A percentile compares a stretch with the other conserved stretches of the same genome.
phyloP scores from a whole-genome alignment of 2,329 filamentous ascomycete genomes.

The Phialocephala subalpina region DNA sequence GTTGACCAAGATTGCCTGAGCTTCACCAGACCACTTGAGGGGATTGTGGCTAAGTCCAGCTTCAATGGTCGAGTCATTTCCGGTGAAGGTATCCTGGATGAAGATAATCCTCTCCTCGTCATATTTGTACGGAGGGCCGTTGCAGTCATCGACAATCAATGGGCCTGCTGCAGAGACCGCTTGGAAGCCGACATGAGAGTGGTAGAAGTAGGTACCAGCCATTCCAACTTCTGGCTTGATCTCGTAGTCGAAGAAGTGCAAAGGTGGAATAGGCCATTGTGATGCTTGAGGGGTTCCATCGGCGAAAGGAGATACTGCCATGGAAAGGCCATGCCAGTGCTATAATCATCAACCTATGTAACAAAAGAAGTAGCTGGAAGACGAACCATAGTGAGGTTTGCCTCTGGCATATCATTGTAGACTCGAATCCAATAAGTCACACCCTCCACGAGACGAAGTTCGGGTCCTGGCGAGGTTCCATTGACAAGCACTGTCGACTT shows the following conservation, averaged over 20 bases:
- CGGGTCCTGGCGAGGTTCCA: slow-evolving; percentile 56
- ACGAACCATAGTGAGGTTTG: slow-evolving; percentile 59
- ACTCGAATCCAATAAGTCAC: slow-evolving; percentile 59
- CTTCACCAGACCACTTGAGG: slow-evolving; percentile 67
- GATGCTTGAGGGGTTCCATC: slow-evolving; percentile 58
- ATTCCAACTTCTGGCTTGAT: slow-evolving; percentile 52
- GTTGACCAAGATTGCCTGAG: slow-evolving; percentile 64
- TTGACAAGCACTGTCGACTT: slow-evolving; percentile 53
- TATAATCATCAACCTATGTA: slow-evolving; percentile 33
- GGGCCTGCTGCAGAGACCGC: slow-evolving; percentile 56
- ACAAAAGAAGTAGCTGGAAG: neutral
- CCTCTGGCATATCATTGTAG: slow-evolving; percentile 57
- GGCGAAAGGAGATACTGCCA: slow-evolving; percentile 57
- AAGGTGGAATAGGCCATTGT: slow-evolving; percentile 62
- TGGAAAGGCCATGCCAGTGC: slow-evolving; percentile 64
- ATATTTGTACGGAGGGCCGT: slow-evolving; percentile 60
- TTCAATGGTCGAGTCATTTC: slow-evolving; percentile 60
- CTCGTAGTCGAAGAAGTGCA: slow-evolving; percentile 64
- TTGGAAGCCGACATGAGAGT: slow-evolving; percentile 62
- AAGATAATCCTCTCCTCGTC: slow-evolving; percentile 66
- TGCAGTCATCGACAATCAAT: slow-evolving; percentile 54
- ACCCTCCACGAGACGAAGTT: slow-evolving; percentile 51
- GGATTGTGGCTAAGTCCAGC: slow-evolving; percentile 56
- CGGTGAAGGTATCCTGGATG: slow-evolving; percentile 64
- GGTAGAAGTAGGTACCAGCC: slow-evolving; percentile 64